These are phyloP conservation scores for Discostella stelligeroides DNA, from an alignment of 108 stramenopile species.

Conservation along the genomic window DNA sequence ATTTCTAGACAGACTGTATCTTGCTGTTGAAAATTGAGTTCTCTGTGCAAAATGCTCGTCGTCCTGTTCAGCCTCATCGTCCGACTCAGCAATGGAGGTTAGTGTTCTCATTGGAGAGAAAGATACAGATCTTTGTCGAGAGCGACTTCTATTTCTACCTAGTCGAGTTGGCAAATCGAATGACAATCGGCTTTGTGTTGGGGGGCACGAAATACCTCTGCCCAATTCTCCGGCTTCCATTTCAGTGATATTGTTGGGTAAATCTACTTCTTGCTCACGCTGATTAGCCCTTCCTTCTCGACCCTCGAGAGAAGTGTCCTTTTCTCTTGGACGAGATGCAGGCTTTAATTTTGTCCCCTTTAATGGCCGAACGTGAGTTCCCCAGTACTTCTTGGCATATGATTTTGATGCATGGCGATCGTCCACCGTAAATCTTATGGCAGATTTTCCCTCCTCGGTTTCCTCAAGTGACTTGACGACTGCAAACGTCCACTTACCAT, in stretches of 20 bases:
- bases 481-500: constrained; percentile 54
- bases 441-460: constrained; percentile 24
- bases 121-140: constrained; percentile 38
- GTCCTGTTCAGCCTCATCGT: constrained; percentile 34
- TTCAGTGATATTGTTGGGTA: not conserved
- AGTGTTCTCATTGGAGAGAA: constrained; percentile 43
- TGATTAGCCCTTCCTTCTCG: constrained; percentile 32
- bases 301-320: not conserved
- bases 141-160: constrained; percentile 43
- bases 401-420: constrained; percentile 44
- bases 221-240: constrained; percentile 7
- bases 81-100: constrained; percentile 39
- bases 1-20: too few species aligned
- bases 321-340: not conserved
- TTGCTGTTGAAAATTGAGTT: too few species aligned
- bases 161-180: constrained; percentile 25
- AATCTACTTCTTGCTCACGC: constrained; percentile 22
- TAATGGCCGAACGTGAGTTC: constrained; percentile 44
- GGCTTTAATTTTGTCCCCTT: constrained; percentile 14
- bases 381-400: constrained; percentile 49
- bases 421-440: constrained; percentile 43
- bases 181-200: constrained; percentile 27
- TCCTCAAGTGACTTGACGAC: constrained; percentile 37
- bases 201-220: constrained; percentile 31
- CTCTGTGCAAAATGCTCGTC: constrained; percentile 8